Evolutionary conservation across 768 basidiomycete genomes (phyloP).

Genomic region (Tricholoma flavovirens): DNA sequence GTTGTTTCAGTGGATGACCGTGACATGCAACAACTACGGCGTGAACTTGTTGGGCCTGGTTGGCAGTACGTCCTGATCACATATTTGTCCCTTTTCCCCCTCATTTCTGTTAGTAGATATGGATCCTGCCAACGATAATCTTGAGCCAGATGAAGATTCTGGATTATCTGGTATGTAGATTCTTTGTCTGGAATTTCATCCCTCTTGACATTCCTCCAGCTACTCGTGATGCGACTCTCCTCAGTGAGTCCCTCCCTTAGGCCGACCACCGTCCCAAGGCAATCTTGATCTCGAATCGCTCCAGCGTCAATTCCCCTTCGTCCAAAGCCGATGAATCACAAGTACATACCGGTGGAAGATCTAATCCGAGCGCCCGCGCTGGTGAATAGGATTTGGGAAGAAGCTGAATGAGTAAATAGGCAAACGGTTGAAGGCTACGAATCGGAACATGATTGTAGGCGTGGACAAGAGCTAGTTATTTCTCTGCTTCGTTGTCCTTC

Average conservation of each 20-base stretch:
- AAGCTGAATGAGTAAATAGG: conserved; percentile 41
- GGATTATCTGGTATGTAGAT: conserved; percentile 4
- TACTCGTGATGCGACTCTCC: background rate
- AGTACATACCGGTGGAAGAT: conserved; percentile 41
- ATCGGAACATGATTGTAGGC: background rate
- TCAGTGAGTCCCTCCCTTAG: background rate
- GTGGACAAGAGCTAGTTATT: background rate
- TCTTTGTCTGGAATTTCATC: background rate
- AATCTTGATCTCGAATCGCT: conserved; percentile 6
- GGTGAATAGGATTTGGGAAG: conserved; percentile 40
- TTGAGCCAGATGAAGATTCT: background rate
- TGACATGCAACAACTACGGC: conserved; percentile 15
- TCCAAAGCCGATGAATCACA: conserved; percentile 35
- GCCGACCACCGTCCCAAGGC: background rate
- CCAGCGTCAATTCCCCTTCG: conserved; percentile 6
- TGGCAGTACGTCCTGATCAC: background rate
- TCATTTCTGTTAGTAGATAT: conserved; percentile 2
- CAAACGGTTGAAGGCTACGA: conserved; percentile 22
- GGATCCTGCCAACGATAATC: background rate
- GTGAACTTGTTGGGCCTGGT: conserved; percentile 11
- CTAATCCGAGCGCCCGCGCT: conserved; percentile 40
- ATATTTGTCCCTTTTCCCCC: background rate
- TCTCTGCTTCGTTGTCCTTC: too few relatives aligned
- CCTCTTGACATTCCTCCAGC: background rate
- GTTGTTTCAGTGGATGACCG: conserved; percentile 18